Percentiles rank a stretch among this genome's conserved stretches.
These are phyloP conservation scores for Talaromyces albobiverticillius DNA, from an alignment of 2,329 filamentous ascomycete species.

Conservation along the genomic window DNA sequence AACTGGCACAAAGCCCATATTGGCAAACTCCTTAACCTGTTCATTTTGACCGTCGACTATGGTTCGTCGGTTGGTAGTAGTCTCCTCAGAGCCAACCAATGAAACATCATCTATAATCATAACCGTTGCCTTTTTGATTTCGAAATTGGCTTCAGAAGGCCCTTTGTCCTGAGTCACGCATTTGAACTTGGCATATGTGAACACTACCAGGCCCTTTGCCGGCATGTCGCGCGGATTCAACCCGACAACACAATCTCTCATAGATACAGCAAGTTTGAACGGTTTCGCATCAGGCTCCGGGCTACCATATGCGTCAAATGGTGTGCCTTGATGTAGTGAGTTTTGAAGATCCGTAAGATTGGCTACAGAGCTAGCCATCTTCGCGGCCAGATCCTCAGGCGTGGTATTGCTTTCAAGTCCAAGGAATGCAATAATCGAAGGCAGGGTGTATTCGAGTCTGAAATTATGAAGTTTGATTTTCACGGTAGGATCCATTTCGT, in stretches of 20 bases:
- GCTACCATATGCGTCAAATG: conserved; percentile 18
- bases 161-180: conserved; percentile 64
- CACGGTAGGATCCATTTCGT: conserved; percentile 88
- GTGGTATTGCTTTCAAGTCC: conserved; percentile 66
- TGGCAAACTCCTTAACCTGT: conserved; percentile 51
- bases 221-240: conserved; percentile 73
- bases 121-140: conserved; percentile 76
- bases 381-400: conserved; percentile 69
- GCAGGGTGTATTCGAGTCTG: conserved; percentile 83
- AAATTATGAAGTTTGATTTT: conserved; percentile 85
- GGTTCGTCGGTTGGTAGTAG: conserved; percentile 27
- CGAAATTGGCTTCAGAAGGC: conserved; percentile 61
- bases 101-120: conserved; percentile 74
- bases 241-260: conserved; percentile 78
- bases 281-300: conserved; percentile 48
- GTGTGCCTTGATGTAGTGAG: conserved; percentile 11
- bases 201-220: conserved; percentile 74
- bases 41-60: conserved; percentile 32
- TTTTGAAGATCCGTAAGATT: conserved; percentile 63
- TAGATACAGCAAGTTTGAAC: conserved; percentile 54
- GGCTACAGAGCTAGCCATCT: conserved; percentile 75
- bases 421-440: conserved; percentile 76
- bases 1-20: conserved; percentile 77
- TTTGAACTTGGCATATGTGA: conserved; percentile 74
- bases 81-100: conserved; percentile 23